Evolutionary conservation across 1,284 basidiomycete genomes (phyloP), one percentile per base, ranked within the genome.

Genomic region (Mycosarcoma mackinlayi): DNA sequence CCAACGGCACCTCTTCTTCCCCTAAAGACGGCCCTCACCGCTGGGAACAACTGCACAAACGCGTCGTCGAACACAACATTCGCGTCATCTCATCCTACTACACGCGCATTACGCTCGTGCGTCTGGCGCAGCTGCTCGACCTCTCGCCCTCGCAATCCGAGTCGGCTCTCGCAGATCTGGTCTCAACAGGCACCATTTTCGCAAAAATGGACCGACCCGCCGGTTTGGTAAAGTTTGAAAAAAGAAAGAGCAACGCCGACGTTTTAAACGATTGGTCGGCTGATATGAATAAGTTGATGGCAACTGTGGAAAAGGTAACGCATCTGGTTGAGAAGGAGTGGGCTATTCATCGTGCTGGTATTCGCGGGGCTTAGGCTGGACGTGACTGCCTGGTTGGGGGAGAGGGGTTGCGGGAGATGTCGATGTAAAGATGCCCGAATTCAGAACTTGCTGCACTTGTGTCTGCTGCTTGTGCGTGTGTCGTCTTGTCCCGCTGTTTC

Each of bases 11-110:
- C 37, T 21, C 9, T 6, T n/a, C 31, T 9, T 13, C 8, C 14
- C 75, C n/a, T n/a, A n/a, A 79, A 51, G 77, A 80, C 13, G 87
- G 87, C 4, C 88, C 91, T 55, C 89, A 91, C 73, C 88, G 92
- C 63, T 98, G 94, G 94, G 91, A 96, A 80, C 92, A 95, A 77
- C 87, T 99, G 33, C 96, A 98, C 83, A 93, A 90, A 51, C 89
- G 96, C 16, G 92, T 98, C 28, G 92, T 98, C 61, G 96, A 98
- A 84, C 96, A 98, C 85, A 99, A 99, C 83, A 91, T 98, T 77
- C 94, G 96, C 48, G 93, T 96, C 35, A 89, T 98, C 42, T 89
- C 93, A 2, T 86, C 90, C 76, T 99, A 99, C 86, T 98, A 98
- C 85, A 94, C 92, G 9, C 89, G 93, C 60, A 95, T 98, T 78